phyloP scores from a whole-genome alignment of 1,139 yeast species.

The Candida tropicalis region DNA sequence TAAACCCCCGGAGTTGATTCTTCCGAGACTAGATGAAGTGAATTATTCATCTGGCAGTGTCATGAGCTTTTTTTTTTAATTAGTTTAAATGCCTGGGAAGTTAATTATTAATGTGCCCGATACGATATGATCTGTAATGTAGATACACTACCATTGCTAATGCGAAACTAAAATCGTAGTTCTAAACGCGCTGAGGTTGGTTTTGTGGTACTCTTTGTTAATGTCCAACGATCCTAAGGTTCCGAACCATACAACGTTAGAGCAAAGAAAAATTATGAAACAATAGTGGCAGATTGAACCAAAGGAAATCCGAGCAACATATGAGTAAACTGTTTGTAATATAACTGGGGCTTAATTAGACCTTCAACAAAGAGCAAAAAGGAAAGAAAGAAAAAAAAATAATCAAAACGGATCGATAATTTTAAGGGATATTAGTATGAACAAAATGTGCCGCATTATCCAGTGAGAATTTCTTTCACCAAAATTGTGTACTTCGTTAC shows the following conservation, averaged over 20 bases:
- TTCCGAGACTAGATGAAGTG: background rate
- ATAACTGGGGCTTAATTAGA: background rate
- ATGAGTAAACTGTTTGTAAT: constrained; percentile 3
- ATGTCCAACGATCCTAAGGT: too few relatives aligned
- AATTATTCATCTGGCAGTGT: too few relatives aligned
- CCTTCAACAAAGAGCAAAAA: background rate
- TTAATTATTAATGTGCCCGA: too few relatives aligned
- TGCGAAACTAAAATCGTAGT: too few relatives aligned
- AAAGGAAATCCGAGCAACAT: background rate
- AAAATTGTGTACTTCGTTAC: background rate
- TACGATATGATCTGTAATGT: too few relatives aligned
- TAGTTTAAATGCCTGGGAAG: too few relatives aligned
- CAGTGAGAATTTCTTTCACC: background rate
- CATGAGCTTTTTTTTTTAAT: too few relatives aligned
- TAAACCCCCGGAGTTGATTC: background rate
- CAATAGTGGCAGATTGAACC: background rate
- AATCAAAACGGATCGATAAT: background rate
- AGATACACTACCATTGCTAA: too few relatives aligned
- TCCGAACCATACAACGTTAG: background rate
- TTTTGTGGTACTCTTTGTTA: too few relatives aligned
- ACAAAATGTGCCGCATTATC: constrained; percentile 4
- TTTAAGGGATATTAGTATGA: background rate
- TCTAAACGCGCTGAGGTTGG: too few relatives aligned
- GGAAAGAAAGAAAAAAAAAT: background rate
- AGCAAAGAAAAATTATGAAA: background rate